Conservation (phyloP, 2,329 filamentous ascomycete genomes). For the Taxawa tesnikishii region DNA sequence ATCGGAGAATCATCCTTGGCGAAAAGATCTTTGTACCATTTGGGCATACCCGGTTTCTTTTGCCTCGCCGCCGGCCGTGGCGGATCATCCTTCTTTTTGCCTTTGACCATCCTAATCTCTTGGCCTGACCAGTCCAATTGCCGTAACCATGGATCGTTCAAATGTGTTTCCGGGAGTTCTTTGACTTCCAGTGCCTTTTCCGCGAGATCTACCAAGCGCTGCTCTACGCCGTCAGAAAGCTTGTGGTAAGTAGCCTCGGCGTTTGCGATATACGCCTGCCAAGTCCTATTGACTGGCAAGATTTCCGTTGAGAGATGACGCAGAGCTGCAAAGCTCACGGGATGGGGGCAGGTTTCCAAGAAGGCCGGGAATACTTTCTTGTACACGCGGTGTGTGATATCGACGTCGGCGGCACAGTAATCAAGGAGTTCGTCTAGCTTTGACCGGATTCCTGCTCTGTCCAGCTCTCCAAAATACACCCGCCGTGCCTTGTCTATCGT, state of each 20-base stretch:
- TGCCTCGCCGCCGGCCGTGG: slow-evolving; percentile 68
- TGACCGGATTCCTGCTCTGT: slow-evolving; percentile 54
- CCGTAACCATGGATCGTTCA: slow-evolving; percentile 75
- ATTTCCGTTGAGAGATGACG: slow-evolving; percentile 91
- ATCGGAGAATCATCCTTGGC: slow-evolving; percentile 55
- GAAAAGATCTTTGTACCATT: slow-evolving; percentile 93
- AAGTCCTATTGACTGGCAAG: slow-evolving; percentile 74
- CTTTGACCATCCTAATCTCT: slow-evolving; percentile 81
- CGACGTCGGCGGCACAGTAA: slow-evolving; percentile 91
- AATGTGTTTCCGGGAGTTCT: slow-evolving; percentile 54
- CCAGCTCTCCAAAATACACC: slow-evolving; percentile 74
- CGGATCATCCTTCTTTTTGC: slow-evolving; percentile 74
- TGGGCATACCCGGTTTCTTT: slow-evolving; percentile 87
- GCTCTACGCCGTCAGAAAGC: slow-evolving; percentile 64
- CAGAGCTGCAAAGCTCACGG: slow-evolving; percentile 90
- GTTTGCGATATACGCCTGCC: slow-evolving; percentile 73
- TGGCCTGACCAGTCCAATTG: slow-evolving; percentile 96
- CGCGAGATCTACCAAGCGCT: slow-evolving; percentile 60
- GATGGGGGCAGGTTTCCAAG: slow-evolving; percentile 80
- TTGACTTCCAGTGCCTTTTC: slow-evolving; percentile 68
- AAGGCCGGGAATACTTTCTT: slow-evolving; percentile 87
- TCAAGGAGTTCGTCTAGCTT: slow-evolving; percentile 75
- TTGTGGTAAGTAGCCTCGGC: slow-evolving; percentile 75
- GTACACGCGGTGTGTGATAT: slow-evolving; percentile 87
- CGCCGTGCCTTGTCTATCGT: slow-evolving; percentile 81